Percentiles rank a stretch among this genome's conserved stretches.
phyloP scores from a whole-genome alignment of 2,329 filamentous ascomycete genomes.

The Talaromyces piceae region DNA sequence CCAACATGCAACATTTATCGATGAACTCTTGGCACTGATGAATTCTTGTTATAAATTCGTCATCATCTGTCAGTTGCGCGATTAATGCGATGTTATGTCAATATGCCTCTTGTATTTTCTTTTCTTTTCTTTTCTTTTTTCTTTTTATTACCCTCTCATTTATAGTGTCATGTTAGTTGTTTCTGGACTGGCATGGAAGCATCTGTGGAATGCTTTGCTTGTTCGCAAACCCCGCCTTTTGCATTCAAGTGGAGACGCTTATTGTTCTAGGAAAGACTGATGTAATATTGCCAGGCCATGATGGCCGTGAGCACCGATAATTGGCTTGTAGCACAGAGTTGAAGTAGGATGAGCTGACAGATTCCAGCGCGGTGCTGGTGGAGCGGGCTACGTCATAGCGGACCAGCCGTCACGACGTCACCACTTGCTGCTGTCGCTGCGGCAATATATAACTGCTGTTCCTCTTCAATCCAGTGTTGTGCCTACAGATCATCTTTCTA shows the following conservation, averaged over 20 bases:
- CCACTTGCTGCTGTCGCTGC: not conserved
- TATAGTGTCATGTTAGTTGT: too few relatives aligned
- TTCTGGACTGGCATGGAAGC: not conserved
- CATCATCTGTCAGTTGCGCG: too few relatives aligned
- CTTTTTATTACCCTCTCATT: too few relatives aligned
- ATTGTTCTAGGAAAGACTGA: constrained; percentile 3
- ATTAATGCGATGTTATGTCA: too few relatives aligned
- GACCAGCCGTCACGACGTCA: not conserved
- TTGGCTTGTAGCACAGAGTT: too few relatives aligned
- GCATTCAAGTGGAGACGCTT: not conserved
- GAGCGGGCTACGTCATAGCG: constrained; percentile 4
- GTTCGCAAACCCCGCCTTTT: not conserved
- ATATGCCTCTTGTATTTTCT: too few relatives aligned
- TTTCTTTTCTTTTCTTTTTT: too few relatives aligned
- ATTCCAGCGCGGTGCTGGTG: not conserved
- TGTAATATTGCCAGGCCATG: constrained; percentile 3
- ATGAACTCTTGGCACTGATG: too few relatives aligned
- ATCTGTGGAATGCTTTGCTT: not conserved
- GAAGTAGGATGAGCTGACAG: not conserved
- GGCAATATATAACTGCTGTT: not conserved
- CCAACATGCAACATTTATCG: too few relatives aligned
- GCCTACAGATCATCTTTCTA: too few relatives aligned
- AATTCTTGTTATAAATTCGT: too few relatives aligned
- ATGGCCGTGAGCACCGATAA: not conserved
- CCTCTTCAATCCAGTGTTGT: too few relatives aligned